Conservation (phyloP, 1,139 yeast species). For the Yamadazyma sp. region DNA sequence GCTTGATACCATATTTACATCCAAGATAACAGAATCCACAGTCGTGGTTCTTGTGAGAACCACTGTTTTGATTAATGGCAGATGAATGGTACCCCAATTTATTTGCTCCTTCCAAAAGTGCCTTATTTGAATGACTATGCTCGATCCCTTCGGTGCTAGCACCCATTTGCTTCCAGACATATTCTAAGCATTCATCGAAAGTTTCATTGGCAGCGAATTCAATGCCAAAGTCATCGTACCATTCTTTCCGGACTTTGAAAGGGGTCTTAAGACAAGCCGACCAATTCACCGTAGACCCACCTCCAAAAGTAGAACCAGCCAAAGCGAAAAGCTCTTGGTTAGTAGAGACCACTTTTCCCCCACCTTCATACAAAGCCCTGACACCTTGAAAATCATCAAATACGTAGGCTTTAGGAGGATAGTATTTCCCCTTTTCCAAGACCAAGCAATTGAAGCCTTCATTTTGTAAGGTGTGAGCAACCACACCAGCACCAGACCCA, state of each 20-base stretch:
- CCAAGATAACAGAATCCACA: conserved; percentile 57
- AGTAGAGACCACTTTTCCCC: conserved; percentile 34
- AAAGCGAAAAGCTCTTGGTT: conserved; percentile 41
- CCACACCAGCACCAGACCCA: conserved; percentile 61
- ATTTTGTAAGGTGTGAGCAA: conserved; percentile 48
- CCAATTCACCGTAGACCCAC: conserved; percentile 65
- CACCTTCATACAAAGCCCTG: conserved; percentile 38
- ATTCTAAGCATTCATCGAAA: conserved; percentile 49
- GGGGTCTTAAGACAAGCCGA: conserved; percentile 58
- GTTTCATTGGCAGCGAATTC: conserved; percentile 49
- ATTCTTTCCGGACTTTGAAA: conserved; percentile 53
- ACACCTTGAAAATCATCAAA: conserved; percentile 43
- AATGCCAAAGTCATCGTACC: conserved; percentile 50
- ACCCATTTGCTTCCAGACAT: conserved; percentile 54
- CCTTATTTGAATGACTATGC: conserved; percentile 51
- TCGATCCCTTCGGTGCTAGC: conserved; percentile 39
- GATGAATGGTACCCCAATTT: conserved; percentile 48
- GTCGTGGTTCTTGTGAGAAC: conserved; percentile 44
- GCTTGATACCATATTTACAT: conserved; percentile 56
- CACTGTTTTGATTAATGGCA: conserved; percentile 51
- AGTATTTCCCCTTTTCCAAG: conserved; percentile 55
- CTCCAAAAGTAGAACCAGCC: conserved; percentile 62
- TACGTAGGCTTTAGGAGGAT: conserved; percentile 33
- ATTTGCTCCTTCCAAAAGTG: conserved; percentile 46
- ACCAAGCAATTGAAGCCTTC: conserved; percentile 49